phyloP scores from a whole-genome alignment of 257 asterid species.

The Jaltomata sinuosa region DNA sequence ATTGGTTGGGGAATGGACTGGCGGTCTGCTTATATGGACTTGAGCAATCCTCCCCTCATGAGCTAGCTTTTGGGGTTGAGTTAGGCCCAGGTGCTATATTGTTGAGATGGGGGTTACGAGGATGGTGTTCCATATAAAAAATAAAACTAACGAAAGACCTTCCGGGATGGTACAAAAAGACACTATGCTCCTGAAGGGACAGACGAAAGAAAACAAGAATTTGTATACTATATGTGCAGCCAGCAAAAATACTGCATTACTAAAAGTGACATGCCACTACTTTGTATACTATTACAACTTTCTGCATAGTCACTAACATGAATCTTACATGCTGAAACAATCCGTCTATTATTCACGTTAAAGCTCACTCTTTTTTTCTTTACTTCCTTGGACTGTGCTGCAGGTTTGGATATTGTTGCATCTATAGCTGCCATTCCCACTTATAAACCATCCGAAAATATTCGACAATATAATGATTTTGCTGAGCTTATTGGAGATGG shows the following conservation, averaged over 20 bases:
- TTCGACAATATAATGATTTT: slow-evolving; percentile 71
- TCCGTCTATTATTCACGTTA: not conserved
- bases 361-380: not conserved
- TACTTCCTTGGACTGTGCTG: not conserved
- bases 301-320: not conserved
- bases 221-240: too few species aligned
- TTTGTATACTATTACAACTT: not conserved
- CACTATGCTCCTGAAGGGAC: not conserved
- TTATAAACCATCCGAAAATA: slow-evolving; percentile 59
- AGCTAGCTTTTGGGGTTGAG: too few species aligned
- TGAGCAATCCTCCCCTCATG: too few species aligned
- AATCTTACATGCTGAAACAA: not conserved
- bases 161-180: not conserved
- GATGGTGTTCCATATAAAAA: not conserved
- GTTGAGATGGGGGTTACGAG: not conserved
- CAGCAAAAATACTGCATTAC: not conserved
- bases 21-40: too few species aligned
- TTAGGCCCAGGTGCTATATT: too few species aligned
- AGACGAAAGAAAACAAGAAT: not conserved
- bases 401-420: slow-evolving; percentile 83
- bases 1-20: too few species aligned
- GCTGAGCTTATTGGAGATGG: slow-evolving; percentile 85
- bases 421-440: slow-evolving; percentile 65
- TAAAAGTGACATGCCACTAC: not conserved
- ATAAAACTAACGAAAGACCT: not conserved